A percentile compares a stretch with the other conserved stretches of the same genome.
Conservation (phyloP, 345 rosid species). For the Hypericum perforatum region DNA sequence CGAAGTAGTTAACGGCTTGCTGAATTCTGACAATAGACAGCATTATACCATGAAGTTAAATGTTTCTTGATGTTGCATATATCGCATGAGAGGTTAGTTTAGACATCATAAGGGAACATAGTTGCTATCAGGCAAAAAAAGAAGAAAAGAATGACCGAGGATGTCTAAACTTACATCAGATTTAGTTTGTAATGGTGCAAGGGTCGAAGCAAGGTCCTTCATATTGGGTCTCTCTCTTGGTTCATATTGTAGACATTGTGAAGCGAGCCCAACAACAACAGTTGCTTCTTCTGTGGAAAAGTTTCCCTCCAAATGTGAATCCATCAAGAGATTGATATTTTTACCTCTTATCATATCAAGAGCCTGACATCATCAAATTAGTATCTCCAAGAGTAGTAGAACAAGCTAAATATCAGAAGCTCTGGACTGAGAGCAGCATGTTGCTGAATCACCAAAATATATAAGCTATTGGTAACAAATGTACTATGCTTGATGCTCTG, state of each 20-base stretch:
- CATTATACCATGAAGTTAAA: too few species aligned
- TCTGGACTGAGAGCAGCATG: too few species aligned
- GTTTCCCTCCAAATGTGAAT: conserved; percentile 88
- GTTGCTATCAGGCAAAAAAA: too few species aligned
- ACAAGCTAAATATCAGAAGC: too few species aligned
- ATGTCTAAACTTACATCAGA: conserved; percentile 50
- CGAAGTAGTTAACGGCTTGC: too few species aligned
- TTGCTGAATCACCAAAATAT: too few species aligned
- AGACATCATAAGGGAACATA: too few species aligned
- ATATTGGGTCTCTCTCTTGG: conserved; percentile 90
- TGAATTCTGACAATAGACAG: too few species aligned
- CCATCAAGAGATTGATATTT: conserved; percentile 69
- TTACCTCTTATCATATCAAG: conserved; percentile 85
- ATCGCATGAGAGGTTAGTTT: too few species aligned
- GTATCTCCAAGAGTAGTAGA: neutral
- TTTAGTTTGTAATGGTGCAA: conserved; percentile 69
- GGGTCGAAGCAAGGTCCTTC: conserved; percentile 63
- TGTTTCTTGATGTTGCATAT: too few species aligned
- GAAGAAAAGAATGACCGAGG: neutral
- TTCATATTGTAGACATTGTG: conserved; percentile 78
- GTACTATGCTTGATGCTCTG: too few species aligned
- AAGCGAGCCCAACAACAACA: conserved; percentile 68
- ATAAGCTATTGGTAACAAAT: too few species aligned
- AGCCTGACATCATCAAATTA: conserved; percentile 47
- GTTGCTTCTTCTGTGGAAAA: conserved; percentile 91